Percentiles rank a stretch among this genome's conserved stretches.
phyloP scores from a whole-genome alignment of 106 monocot genomes.

The Dioscorea zingiberensis region DNA sequence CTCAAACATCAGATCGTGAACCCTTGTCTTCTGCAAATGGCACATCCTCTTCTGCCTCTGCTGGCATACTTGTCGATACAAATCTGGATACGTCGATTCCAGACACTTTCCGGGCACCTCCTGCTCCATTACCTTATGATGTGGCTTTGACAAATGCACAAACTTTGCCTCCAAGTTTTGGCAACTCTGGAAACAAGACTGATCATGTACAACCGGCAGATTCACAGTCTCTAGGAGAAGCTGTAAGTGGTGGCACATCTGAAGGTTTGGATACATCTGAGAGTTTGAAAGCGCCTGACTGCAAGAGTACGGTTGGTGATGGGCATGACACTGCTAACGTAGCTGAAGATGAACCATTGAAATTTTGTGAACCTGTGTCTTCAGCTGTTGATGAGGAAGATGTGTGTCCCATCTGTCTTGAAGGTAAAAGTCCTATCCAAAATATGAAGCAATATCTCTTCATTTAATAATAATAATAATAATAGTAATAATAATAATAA shows the following conservation, averaged over 20 bases:
- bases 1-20: slow-evolving; percentile 46
- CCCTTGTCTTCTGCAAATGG: slow-evolving; percentile 41
- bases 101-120: slow-evolving; percentile 55
- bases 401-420: slow-evolving; percentile 88
- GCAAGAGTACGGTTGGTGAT: slow-evolving; percentile 21
- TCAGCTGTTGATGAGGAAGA: slow-evolving; percentile 64
- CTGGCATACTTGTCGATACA: slow-evolving; percentile 42
- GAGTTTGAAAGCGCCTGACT: slow-evolving; percentile 26
- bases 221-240: slow-evolving; percentile 14
- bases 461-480: no score
- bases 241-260: slow-evolving; percentile 4
- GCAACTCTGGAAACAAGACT: slow-evolving; percentile 28
- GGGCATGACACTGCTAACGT: slow-evolving; percentile 19
- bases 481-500: no score
- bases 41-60: slow-evolving; percentile 30
- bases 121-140: slow-evolving; percentile 54
- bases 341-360: slow-evolving; percentile 32
- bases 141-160: slow-evolving; percentile 20
- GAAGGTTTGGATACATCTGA: slow-evolving; percentile 16
- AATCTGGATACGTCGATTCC: slow-evolving; percentile 52
- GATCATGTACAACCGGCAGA: slow-evolving; percentile 12
- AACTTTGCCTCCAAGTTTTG: slow-evolving; percentile 18
- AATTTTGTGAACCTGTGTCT: slow-evolving; percentile 10
- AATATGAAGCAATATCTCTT: no score
- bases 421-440: slow-evolving; percentile 38